phyloP scores from a whole-genome alignment of 1,284 basidiomycete genomes.

The Cryptococcus jaspeensis region DNA sequence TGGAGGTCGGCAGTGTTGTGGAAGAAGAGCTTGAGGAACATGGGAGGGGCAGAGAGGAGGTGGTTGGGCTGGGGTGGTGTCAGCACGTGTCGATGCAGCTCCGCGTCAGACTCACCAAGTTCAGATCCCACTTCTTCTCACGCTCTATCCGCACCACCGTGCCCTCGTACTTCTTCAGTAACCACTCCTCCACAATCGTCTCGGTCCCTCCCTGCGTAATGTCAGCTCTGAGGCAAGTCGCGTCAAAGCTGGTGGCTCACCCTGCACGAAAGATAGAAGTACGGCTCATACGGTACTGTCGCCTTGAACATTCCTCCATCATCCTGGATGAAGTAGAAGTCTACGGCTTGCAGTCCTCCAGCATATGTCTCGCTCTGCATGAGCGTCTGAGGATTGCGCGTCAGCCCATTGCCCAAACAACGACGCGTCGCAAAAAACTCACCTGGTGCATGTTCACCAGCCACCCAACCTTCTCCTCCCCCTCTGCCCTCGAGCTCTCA shows the following conservation, averaged over 20 bases:
- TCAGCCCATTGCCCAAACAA: constrained; percentile 1
- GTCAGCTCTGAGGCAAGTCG: background rate
- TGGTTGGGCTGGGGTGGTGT: constrained; percentile 70
- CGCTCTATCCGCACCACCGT: constrained; percentile 73
- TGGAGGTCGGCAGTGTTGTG: constrained; percentile 91
- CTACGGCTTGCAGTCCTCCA: constrained; percentile 82
- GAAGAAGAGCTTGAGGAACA: constrained; percentile 87
- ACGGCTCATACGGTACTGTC: constrained; percentile 89
- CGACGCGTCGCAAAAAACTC: constrained; percentile 42
- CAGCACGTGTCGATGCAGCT: background rate
- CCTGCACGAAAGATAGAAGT: constrained; percentile 89
- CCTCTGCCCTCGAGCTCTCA: constrained; percentile 60
- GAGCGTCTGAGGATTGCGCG: constrained; percentile 61
- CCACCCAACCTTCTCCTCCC: constrained; percentile 77
- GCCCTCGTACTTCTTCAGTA: constrained; percentile 90
- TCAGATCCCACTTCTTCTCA: constrained; percentile 88
- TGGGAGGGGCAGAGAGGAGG: constrained; percentile 82
- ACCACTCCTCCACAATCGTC: constrained; percentile 90
- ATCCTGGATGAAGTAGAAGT: constrained; percentile 97
- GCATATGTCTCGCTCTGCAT: constrained; percentile 78
- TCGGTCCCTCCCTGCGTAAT: constrained; percentile 72
- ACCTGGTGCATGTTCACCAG: constrained; percentile 98
- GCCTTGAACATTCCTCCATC: constrained; percentile 96
- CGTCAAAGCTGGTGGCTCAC: constrained; percentile 54
- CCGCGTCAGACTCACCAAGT: constrained; percentile 56